Percentiles rank a stretch among this genome's conserved stretches.
Evolutionary conservation across 352 stramenopile genomes (phyloP).

Genomic region (Phytophthora sp.): DNA sequence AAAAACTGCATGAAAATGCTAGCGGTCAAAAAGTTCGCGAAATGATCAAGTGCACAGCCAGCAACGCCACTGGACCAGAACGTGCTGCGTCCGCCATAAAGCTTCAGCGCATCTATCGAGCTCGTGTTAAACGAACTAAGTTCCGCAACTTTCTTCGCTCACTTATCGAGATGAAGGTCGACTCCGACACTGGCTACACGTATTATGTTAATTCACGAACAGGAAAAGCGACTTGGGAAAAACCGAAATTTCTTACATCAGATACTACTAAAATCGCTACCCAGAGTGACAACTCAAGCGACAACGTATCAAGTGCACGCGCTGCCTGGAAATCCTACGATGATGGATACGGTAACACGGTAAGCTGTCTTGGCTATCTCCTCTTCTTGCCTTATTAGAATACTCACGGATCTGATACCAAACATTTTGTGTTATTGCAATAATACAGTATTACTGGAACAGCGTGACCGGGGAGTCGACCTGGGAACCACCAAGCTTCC

Average conservation of each 20-base stretch:
- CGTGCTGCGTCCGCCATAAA: constrained; percentile 62
- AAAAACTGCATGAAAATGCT: constrained; percentile 44
- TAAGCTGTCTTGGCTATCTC: constrained; percentile 17
- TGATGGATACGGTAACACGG: constrained; percentile 68
- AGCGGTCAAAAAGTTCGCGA: constrained; percentile 5
- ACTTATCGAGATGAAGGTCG: constrained; percentile 60
- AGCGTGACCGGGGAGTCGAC: constrained; percentile 62
- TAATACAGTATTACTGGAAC: constrained; percentile 88
- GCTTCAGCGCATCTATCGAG: constrained; percentile 74
- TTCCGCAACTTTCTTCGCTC: constrained; percentile 62
- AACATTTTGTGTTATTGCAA: no score
- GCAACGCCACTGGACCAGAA: constrained; percentile 71
- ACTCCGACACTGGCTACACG: constrained; percentile 42
- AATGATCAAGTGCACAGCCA: constrained; percentile 46
- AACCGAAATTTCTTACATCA: constrained; percentile 35
- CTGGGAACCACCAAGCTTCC: constrained; percentile 64
- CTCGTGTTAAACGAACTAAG: constrained; percentile 65
- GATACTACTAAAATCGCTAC: neutral
- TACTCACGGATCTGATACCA: constrained; percentile 5
- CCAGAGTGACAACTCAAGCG: constrained; percentile 13
- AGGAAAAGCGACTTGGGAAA: constrained; percentile 64
- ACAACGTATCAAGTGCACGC: constrained; percentile 8
- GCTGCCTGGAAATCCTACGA: constrained; percentile 65
- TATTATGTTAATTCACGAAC: constrained; percentile 77
- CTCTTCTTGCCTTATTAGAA: neutral